Evolutionary conservation across 768 basidiomycete species (phyloP), one percentile per base, ranked within the genome.

Genomic region (Suillus occidentalis): DNA sequence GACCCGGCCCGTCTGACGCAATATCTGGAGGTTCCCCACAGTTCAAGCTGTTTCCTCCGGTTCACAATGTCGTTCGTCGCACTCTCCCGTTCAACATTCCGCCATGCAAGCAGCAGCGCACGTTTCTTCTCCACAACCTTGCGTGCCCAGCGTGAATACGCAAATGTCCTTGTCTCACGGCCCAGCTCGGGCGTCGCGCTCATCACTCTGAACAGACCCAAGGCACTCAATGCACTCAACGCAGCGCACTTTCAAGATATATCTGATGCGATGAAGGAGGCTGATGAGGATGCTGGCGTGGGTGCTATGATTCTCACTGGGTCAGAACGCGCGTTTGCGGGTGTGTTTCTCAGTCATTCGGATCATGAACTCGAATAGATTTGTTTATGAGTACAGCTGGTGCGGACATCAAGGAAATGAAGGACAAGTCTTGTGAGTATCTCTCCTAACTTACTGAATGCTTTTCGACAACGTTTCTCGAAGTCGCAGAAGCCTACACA

Each of bases 381-480:
- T 16, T 28, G 42, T 42, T 52, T 52, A 20, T 69, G 31, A 31
- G 20, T 34, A 37, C 63, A 95, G 95, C 95, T 71, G 95, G 97
- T 3, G 97, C 97, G 25, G 97, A 99, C 78, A 98, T 99, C 79
- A 98, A 97, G 80, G 95, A 99, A 79, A 99, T 99, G 97, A 95
- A 95, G 78, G 93, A 96, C 79, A 95, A 95, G 79, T 81, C 88
- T 65, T 97, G 94, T 95, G 72, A 73, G 87, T 78, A 34, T 16
- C 12, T 6, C 25, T 52, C 55, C 20, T 42, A 10, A 16, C 22
- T 13, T 2, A 18, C 36, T 43, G n/a, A n/a, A 43, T 12, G 9
- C 56, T 12, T 63, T 28, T 28, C 65, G 53, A 63, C 7, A 36
- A 63, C 7, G 34, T 25, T 56, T 28, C 28, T 49, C 39, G 31